Conservation (phyloP, 345 rosid species). For the Syzygium jambos region DNA sequence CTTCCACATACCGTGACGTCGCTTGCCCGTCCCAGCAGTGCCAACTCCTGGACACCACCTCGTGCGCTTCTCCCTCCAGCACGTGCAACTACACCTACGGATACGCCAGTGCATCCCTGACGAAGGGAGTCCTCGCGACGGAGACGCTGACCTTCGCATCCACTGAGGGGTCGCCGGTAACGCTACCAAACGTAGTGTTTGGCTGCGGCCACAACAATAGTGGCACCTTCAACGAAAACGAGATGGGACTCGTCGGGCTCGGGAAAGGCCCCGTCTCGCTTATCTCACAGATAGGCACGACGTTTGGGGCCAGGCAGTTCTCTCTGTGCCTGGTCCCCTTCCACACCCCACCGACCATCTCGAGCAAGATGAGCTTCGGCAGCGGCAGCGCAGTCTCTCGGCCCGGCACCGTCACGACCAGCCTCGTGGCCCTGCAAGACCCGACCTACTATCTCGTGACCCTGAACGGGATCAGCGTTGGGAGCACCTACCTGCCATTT, state of each 20-base stretch:
- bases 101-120: background rate
- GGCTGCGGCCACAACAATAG: conserved; percentile 51
- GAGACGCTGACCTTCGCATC: conserved; percentile 43
- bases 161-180: conserved; percentile 17
- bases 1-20: conserved; percentile 14
- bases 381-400: conserved; percentile 31
- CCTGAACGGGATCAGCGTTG: conserved; percentile 36
- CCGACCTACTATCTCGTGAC: conserved; percentile 42
- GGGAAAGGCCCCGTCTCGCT: conserved; percentile 46
- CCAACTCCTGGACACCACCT: background rate
- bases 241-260: conserved; percentile 51
- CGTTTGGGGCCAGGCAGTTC: conserved; percentile 33
- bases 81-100: background rate
- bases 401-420: conserved; percentile 29
- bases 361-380: conserved; percentile 54
- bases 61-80: background rate
- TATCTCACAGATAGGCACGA: conserved; percentile 32
- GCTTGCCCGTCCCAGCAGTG: background rate
- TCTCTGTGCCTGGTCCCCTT: conserved; percentile 55
- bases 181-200: conserved; percentile 17
- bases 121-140: conserved; percentile 3
- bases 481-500: conserved; percentile 5
- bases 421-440: conserved; percentile 13
- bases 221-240: conserved; percentile 23
- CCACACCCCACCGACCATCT: background rate